A percentile compares a stretch with the other conserved stretches of the same genome.
phyloP scores from a whole-genome alignment of 2,329 filamentous ascomycete genomes.

The Fusarium miscanthi region DNA sequence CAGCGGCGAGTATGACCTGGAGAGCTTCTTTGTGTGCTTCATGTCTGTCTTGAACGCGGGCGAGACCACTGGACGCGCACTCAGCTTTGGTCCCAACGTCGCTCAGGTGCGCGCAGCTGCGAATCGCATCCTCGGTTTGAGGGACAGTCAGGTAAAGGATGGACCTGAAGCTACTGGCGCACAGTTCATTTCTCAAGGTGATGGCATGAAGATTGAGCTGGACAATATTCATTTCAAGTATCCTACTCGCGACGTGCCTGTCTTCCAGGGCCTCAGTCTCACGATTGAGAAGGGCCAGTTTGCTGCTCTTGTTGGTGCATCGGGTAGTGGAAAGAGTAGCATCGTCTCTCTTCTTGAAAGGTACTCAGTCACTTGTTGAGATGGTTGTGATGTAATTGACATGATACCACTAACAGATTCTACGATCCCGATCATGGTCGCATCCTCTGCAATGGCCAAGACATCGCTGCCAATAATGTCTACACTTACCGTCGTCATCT shows the following conservation, averaged over 20 bases:
- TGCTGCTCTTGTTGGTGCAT: constrained; percentile 75
- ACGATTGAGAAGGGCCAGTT: constrained; percentile 76
- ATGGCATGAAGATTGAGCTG: constrained; percentile 67
- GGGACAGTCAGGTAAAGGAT: constrained; percentile 48
- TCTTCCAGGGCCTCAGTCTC: constrained; percentile 71
- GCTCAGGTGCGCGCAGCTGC: constrained; percentile 68
- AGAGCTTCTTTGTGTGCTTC: constrained; percentile 67
- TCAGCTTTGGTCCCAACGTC: constrained; percentile 73
- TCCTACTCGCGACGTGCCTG: constrained; percentile 64
- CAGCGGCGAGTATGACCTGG: constrained; percentile 58
- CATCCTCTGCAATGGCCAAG: constrained; percentile 71
- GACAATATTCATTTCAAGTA: constrained; percentile 69
- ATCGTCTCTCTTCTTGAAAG: constrained; percentile 72
- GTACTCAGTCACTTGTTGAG: neutral
- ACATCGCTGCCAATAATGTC: constrained; percentile 69
- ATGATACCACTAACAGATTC: constrained; percentile 55
- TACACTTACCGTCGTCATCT: constrained; percentile 71
- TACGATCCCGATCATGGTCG: constrained; percentile 73
- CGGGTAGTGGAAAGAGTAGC: constrained; percentile 78
- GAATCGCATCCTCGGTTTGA: constrained; percentile 67
- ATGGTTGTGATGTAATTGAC: accelerated
- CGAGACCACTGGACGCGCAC: constrained; percentile 58
- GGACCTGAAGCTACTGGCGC: constrained; percentile 47
- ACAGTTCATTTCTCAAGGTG: constrained; percentile 47
- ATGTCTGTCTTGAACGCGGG: constrained; percentile 72